These are phyloP conservation scores for Saccharomycopsis fibuligera DNA, from an alignment of 805 yeast genomes.

Conservation along the genomic window DNA sequence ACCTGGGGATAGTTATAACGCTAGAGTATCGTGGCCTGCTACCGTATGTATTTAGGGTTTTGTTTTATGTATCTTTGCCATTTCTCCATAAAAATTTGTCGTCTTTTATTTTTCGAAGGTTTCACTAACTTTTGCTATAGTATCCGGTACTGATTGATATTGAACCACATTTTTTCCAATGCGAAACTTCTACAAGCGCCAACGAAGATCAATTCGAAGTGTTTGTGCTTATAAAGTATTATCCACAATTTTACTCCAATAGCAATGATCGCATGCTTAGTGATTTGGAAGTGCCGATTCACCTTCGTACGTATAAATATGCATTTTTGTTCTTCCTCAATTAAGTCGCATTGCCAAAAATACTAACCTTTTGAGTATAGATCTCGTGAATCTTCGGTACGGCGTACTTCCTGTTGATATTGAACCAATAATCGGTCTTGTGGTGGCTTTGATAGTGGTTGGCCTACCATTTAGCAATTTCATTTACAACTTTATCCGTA, in stretches of 20 bases:
- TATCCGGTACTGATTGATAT: conserved; percentile 17
- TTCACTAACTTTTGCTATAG: too few species aligned
- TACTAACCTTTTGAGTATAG: too few species aligned
- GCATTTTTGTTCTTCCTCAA: too few species aligned
- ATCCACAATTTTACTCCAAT: conserved; percentile 12
- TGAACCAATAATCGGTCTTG: conserved; percentile 9
- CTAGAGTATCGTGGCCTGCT: conserved; percentile 20
- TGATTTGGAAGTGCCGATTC: conserved; percentile 15
- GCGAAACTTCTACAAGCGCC: background rate
- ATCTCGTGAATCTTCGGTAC: conserved; percentile 5
- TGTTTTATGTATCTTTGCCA: too few species aligned
- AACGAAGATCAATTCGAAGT: too few species aligned
- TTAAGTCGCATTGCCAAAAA: too few species aligned
- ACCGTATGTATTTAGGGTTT: too few species aligned
- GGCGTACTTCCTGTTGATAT: conserved; percentile 15
- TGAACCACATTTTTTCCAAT: conserved; percentile 3
- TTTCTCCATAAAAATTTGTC: too few species aligned
- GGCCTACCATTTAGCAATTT: conserved; percentile 1
- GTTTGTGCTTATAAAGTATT: conserved; percentile 10
- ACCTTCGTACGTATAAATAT: conserved; percentile 16
- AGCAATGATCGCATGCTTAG: conserved; percentile 5
- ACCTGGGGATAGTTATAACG: conserved; percentile 10
- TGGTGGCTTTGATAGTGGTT: conserved; percentile 4
- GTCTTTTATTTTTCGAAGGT: too few species aligned
- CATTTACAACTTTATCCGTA: background rate